phyloP scores from a whole-genome alignment of 495 filamentous ascomycete genomes.

The Cryomyces antarcticus region DNA sequence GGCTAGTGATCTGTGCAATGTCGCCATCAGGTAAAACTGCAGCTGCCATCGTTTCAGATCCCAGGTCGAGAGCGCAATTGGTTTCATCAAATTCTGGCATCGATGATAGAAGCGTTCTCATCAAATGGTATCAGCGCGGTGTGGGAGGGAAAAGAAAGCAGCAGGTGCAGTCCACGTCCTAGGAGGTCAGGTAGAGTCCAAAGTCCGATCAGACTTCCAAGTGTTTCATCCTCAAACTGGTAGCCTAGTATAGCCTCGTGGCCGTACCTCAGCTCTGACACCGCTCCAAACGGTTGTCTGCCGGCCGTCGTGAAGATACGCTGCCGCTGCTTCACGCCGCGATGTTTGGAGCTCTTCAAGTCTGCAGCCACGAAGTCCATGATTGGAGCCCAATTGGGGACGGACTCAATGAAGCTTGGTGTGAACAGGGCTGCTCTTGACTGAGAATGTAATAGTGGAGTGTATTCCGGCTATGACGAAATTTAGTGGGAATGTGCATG shows the following conservation, averaged over 20 bases:
- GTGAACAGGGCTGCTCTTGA: too few relatives aligned
- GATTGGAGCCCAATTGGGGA: slow-evolving; percentile 70
- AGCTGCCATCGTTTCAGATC: slow-evolving; percentile 10
- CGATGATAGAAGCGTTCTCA: background rate
- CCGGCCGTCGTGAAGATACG: slow-evolving; percentile 15
- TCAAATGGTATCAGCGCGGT: slow-evolving; percentile 1
- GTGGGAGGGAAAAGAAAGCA: slow-evolving; percentile 4
- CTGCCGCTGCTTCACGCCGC: slow-evolving; percentile 2
- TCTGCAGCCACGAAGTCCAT: slow-evolving; percentile 33
- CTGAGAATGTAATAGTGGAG: too few relatives aligned
- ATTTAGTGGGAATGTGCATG: too few relatives aligned
- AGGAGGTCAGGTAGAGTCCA: slow-evolving; percentile 7
- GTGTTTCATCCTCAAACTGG: background rate
- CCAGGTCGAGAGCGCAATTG: slow-evolving; percentile 3
- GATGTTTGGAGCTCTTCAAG: slow-evolving; percentile 3
- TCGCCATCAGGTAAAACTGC: background rate
- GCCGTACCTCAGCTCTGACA: slow-evolving; percentile 15
- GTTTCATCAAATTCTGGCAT: slow-evolving; percentile 1
- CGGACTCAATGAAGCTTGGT: slow-evolving; percentile 26
- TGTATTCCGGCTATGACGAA: too few relatives aligned
- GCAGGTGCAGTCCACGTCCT: background rate
- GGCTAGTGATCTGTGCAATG: slow-evolving; percentile 12
- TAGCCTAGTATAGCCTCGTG: slow-evolving; percentile 8
- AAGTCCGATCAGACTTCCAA: slow-evolving; percentile 5
- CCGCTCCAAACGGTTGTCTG: slow-evolving; percentile 12